Evolutionary conservation across 768 basidiomycete genomes (phyloP), one percentile per base, ranked within the genome.

Genomic region (Naganishia randhawae): DNA sequence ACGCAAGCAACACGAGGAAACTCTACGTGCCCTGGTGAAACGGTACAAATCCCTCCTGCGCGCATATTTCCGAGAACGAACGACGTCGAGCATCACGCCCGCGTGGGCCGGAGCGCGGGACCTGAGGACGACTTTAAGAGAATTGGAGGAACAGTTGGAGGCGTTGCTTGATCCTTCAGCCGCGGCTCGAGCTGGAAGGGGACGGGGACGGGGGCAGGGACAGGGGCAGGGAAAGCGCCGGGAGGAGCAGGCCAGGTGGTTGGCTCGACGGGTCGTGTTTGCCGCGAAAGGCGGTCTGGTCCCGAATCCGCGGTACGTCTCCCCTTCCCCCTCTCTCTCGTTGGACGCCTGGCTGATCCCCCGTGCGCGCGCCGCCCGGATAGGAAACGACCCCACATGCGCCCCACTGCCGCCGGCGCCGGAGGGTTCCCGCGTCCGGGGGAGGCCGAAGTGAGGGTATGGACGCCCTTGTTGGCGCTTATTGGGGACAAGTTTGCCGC

Each of bases 241-340:
- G 88, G 8, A 74, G 90, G 50, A 88, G 90, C 63, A 48, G n/a
- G 45, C 45, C 7, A 17, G 45, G 79, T 80, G 39, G 78, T 98
- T 1, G 45, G 45, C n/a, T 6, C 14, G 45, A 13, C 87, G 86
- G 65, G 85, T 88, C 53, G 84, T 80, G 0, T 80, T 98, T 14
- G 72, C 90, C 55, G 86, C 86, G 66, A 85, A 84, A 69, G 92
- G 92, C 11, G 85, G 83, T 11, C 81, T 97, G 9, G 88, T 97
- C 3, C 93, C 95, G 9, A 72, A 89, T 1, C 88, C 91, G 0
- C 92, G 87, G 95, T 94, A 71, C 71, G 85, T 73, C 17, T 7
- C 42, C 8, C 27, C 22, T 10, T 25, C 22, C 9, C 13, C 14
- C 5, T 6, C 7, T 4, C 4, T 39, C 52, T 14, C 51, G 29